A percentile compares a stretch with the other conserved stretches of the same genome.
Conservation (phyloP, 495 filamentous ascomycete species). For the Tuber umbilicatum region DNA sequence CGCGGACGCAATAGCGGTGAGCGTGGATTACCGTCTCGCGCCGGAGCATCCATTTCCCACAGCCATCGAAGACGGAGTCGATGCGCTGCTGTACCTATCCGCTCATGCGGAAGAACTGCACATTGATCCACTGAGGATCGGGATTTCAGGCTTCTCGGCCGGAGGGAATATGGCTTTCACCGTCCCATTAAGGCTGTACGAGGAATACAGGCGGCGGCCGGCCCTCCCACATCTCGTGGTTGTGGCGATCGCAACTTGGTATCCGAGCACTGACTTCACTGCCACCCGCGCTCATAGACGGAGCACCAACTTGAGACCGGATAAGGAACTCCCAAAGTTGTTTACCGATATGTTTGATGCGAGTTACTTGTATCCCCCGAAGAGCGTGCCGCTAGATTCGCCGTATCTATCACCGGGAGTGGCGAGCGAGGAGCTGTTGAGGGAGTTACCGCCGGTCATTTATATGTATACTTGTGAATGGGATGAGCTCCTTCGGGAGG, state of each 20-base stretch:
- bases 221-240: slow-evolving; percentile 18
- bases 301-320: slow-evolving; percentile 53
- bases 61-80: slow-evolving; percentile 68
- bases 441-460: slow-evolving; percentile 56
- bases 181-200: slow-evolving; percentile 60
- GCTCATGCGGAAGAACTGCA: slow-evolving; percentile 52
- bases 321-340: slow-evolving; percentile 64
- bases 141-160: slow-evolving; percentile 76
- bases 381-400: slow-evolving; percentile 49
- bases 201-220: slow-evolving; percentile 39
- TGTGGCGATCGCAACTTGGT: slow-evolving; percentile 66
- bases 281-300: slow-evolving; percentile 67
- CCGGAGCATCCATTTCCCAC: slow-evolving; percentile 73
- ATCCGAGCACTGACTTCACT: slow-evolving; percentile 79
- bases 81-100: slow-evolving; percentile 61
- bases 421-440: slow-evolving; percentile 51
- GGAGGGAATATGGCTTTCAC: slow-evolving; percentile 83
- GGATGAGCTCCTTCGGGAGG: slow-evolving; percentile 82
- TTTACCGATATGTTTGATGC: slow-evolving; percentile 84
- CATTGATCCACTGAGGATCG: slow-evolving; percentile 58
- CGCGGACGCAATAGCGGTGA: slow-evolving; percentile 57
- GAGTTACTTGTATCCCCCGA: slow-evolving; percentile 62
- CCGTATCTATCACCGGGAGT: slow-evolving; percentile 60
- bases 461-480: slow-evolving; percentile 77
- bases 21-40: slow-evolving; percentile 69